Base-by-base conservation (phyloP, 495 filamentous ascomycete species). In the Neurospora intermedia region DNA sequence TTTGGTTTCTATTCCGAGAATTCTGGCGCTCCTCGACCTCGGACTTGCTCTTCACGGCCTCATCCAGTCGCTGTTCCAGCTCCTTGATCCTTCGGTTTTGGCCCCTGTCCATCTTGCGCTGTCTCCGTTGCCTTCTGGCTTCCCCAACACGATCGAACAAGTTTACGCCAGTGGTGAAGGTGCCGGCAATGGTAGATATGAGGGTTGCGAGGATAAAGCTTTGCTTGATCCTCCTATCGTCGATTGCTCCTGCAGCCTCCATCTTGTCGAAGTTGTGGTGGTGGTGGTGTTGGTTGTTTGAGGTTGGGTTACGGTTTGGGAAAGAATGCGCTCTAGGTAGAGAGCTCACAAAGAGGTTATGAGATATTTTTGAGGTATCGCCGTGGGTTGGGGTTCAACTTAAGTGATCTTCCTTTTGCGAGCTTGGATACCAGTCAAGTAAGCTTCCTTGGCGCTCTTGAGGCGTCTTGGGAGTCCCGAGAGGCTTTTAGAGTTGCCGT, bases 181-280 rank as follows among this genome's bases (percentile, higher is more conserved):
- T 83, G 54, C 80, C 80, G 48, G 80, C 79, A 11, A 83, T 78
- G 35, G 81, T 83, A 20, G 81, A 83, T 42, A 77, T 74, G 31
- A 83, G 78, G 5, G 80, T 82, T 15, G 81, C 81, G 45, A 83
- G 71, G 70, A 82, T 77, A 42, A 83, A 83, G 3, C 77, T 75
- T 74, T 81, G 75, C 79, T 75, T 78, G 20, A 81, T 71, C 13
- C 54, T 74, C 39, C 74, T 88, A 76, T 90, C 89, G 27, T 85
- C 85, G 70, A 88, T 89, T 77, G 86, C 84, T 43, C 84, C 84
- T 69, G 90, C 88, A 73, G 88, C 87, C 77, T 91, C 89, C 81
- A 88, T 88, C 31, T 46, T 75, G 70, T 54, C 35, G 39, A 35
- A 35, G 27, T 8, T 35, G 23, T 35, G 16, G 54, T 35, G 8